Evolutionary conservation across 164 flowering plant genomes (phyloP).

Genomic region (Nelumbo lutea): DNA sequence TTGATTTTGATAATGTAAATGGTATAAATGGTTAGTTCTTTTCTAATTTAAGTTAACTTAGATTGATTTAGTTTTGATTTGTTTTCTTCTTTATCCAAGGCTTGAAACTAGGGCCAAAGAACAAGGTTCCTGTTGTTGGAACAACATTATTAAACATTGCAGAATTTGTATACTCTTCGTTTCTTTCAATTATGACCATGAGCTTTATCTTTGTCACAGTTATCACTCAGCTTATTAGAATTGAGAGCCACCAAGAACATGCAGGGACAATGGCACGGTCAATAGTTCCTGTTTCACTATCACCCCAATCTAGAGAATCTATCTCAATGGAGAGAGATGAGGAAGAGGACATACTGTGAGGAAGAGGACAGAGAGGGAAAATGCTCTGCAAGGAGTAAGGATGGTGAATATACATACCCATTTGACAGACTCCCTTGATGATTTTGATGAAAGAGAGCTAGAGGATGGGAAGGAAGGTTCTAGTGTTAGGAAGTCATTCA

Average conservation of each 20-base stretch:
- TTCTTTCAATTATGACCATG: constrained; percentile 8
- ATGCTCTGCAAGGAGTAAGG: too few relatives aligned
- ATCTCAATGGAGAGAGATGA: too few relatives aligned
- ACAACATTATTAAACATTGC: too few relatives aligned
- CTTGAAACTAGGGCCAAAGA: background rate
- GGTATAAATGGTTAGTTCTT: background rate
- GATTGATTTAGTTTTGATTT: constrained; percentile 1
- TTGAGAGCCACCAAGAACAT: too few relatives aligned
- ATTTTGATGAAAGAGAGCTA: constrained; percentile 7
- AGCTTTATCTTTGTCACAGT: background rate
- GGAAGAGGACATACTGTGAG: constrained; percentile 48
- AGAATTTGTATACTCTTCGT: constrained; percentile 14
- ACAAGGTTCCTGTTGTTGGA: constrained; percentile 40
- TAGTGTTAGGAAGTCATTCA: constrained; percentile 49
- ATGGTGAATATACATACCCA: too few relatives aligned
- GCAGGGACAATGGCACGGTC: constrained; percentile 7
- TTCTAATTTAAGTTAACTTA: background rate
- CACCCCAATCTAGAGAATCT: too few relatives aligned
- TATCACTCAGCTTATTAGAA: too few relatives aligned
- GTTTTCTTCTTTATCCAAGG: constrained; percentile 33
- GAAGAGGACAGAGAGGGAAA: constrained; percentile 75
- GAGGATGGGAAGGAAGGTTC: constrained; percentile 57
- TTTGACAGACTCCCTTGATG: constrained; percentile 58
- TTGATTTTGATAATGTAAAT: background rate
- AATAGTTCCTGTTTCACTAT: too few relatives aligned